Base-by-base conservation (phyloP, 2,329 filamentous ascomycete genomes). In the Fusarium nygamai region DNA sequence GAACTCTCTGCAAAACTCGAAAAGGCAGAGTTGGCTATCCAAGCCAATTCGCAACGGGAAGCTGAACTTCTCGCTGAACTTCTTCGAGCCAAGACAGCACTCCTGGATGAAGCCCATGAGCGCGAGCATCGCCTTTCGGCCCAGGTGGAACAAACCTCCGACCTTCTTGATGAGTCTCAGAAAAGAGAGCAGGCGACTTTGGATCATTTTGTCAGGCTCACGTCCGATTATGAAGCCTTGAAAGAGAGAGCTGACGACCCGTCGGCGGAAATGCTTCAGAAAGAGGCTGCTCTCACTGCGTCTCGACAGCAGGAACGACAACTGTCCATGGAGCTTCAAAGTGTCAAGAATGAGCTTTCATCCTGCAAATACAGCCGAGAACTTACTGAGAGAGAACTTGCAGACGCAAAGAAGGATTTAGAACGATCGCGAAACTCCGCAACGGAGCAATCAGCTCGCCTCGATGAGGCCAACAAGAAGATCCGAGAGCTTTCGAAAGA, bases 1-100 rank as follows among this genome's bases (percentile, higher is more conserved):
- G 61, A 70, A 8, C 71, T 73, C 17, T 48, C 51, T 8, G 17
- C 27, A 22, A 56, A 67, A 22, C 65, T 73, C 6, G 41, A 65
- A n/a, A 44, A 56, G n/a, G 64, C 69, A 8, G 53, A 68, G 5
- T 41, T 34, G 6, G 48, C 68, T 9, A 64, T 60, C 5, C 24
- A 48, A 8, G 61, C 39, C 22, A 61, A 67, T 10, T 31, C 46
- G 5, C 44, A 33, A 8, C 48, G 61, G 1, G 67, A 71, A 51
- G 6, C 44, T 9, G 36, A 58, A 7, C 69, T 73, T 1, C 56
- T 73, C 3, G 4, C 29, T 6, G 51, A 73, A 11, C 65, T 73
- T 1, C 47, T 73, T 1, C 43, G 62, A 33, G 69, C 71, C 8
- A 73, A 70, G 7, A 47, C 27, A 0, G 22, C 34, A 5, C 51